Evolutionary conservation across 805 yeast genomes (phyloP), one percentile per base, ranked within the genome.

Genomic region (Cyberlindnera japonica): DNA sequence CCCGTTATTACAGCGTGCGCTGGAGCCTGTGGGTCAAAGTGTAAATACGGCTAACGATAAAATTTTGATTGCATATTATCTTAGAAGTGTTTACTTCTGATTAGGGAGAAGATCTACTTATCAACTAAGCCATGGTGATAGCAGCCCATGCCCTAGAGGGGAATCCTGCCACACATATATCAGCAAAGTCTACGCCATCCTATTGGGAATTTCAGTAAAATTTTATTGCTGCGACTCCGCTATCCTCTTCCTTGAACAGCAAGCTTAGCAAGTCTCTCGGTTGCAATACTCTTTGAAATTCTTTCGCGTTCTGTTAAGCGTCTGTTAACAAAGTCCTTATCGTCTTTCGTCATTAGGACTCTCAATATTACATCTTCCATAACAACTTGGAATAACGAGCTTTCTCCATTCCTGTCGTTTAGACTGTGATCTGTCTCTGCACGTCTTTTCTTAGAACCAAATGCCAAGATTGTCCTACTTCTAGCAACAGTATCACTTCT

Each of bases 301-400:
- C 73, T 63, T 40, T 80, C 86, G 38, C 91, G 67, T 53, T 78
- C 81, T 18, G 74, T 76, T 27, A 86, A 56, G 35, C 88, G 67
- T 45, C 68, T 65, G 9, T 74, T 68, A 3, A 86, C 87, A 56
- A 69, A 82, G 1, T 69, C 69, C 29, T 67, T 64, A 37, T 82
- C 81, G 17, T 79, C 85, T 43, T 80, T 76, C 27, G 89, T 69
- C 19, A 89, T 62, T 39, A 91, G 58, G 13, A 88, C 69, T 36
- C 97, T 71, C 45, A 91, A 62, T 6, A 90, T 69, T 11, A 88
- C 71, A 50, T 87, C 87, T 50, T 85, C 90, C 5, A 75, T 72
- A 5, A 59, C 61, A 13, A 62, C 58, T 18, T 60, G 55, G 28
- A 57, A 53, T 20, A 69, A 64, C 2, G 65, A 55, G 9, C 71